Percentiles rank a stretch among this genome's conserved stretches.
phyloP scores from a whole-genome alignment of 768 basidiomycete genomes.

The Mycena alexandri region DNA sequence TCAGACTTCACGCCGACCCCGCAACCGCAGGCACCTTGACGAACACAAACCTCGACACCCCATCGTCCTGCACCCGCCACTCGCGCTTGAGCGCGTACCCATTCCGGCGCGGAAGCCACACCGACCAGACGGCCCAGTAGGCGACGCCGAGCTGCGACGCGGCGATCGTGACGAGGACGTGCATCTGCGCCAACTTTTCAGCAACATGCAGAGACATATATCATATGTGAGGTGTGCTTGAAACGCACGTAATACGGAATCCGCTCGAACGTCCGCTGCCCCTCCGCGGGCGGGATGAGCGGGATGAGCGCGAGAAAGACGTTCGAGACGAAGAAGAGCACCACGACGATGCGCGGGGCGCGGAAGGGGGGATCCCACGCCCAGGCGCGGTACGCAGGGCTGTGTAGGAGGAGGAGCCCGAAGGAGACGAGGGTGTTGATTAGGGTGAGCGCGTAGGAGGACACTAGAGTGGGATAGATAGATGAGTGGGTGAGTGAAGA shows the following conservation, averaged over 20 bases:
- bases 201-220: too few relatives aligned
- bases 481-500: too few relatives aligned
- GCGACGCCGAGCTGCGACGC: slow-evolving; percentile 53
- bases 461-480: too few relatives aligned
- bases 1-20: too few relatives aligned
- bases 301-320: slow-evolving; percentile 70
- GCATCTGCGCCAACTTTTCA: too few relatives aligned
- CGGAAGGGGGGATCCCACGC: slow-evolving; percentile 53
- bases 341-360: slow-evolving; percentile 38
- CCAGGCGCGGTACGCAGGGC: slow-evolving; percentile 43
- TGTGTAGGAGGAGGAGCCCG: slow-evolving; percentile 47
- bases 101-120: slow-evolving; percentile 45
- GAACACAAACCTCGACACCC: slow-evolving; percentile 43
- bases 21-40: slow-evolving; percentile 37
- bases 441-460: slow-evolving; percentile 39
- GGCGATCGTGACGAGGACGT: slow-evolving; percentile 55
- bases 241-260: slow-evolving; percentile 73
- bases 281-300: slow-evolving; percentile 62
- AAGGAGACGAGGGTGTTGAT: slow-evolving; percentile 36
- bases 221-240: too few relatives aligned
- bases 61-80: slow-evolving; percentile 50
- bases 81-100: slow-evolving; percentile 48
- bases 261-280: slow-evolving; percentile 58
- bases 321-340: slow-evolving; percentile 71
- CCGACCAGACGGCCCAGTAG: slow-evolving; percentile 53